Evolutionary conservation across 768 basidiomycete species (phyloP), one percentile per base, ranked within the genome.

Genomic region (Calocybe cyanea): DNA sequence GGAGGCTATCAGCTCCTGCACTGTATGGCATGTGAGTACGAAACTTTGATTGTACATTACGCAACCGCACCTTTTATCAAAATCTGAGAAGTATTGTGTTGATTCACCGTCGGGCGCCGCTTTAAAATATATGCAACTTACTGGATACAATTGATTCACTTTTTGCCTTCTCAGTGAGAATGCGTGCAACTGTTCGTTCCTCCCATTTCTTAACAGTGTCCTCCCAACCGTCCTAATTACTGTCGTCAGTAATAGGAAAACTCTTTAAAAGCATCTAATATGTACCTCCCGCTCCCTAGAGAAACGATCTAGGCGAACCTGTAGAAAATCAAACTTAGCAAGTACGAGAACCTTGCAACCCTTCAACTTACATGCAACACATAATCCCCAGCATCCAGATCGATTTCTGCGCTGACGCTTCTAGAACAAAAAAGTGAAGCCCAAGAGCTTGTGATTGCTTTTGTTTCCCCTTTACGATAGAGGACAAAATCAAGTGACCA

Each of bases 401-500:
- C 15, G 4, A 59, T 7, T 31, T 65, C 63, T 3, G 57, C 37
- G 40, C 63, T 65, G 18, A 64, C 59, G 38, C 63, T 64, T 7
- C 62, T 53, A 8, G 54, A 48, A 15, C 30, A 57, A 31, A 34
- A 38, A 5, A 46, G 37, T 6, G 58, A 41, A 4, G 50, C 33
- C 20, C 55, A 51, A 2, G 63, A 63, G 8, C 47, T 33, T 1
- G 51, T 52, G 4, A 61, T 41, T 7, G 57, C 52, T 24, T 61
- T 53, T 18, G 43, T 58, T 43, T 58, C 59, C 6, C 64, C 67
- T 38, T 62, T 59, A 45, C 63, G 63, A 59, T 61, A 71, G 7
- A 72, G 45, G 7, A 63, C 45, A 45, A 71, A 71, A 48, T 71
- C 68, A 18, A 70, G 63, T 1, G 49, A 41, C 66, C 67, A 70